Base-by-base conservation (phyloP, 768 basidiomycete genomes). In the Xerocomus brunneocitrinus region DNA sequence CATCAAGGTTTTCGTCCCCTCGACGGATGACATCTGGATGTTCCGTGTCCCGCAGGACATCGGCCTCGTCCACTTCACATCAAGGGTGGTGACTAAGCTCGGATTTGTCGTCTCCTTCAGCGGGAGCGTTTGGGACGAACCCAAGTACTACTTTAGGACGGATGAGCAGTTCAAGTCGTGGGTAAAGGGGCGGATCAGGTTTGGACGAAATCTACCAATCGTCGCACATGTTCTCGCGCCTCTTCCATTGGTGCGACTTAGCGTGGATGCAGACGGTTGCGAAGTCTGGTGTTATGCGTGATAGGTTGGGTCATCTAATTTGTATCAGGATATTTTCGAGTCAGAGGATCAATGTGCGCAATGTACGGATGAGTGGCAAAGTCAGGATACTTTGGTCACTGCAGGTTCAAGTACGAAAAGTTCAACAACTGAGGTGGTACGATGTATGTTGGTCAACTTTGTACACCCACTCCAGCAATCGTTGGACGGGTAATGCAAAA, bases 11-110 rank as follows among this genome's bases (percentile, higher is more conserved):
- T 68, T 70, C 41, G 71, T 74, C 8, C 72, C 72, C 34, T 62
- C 65, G 35, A 73, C 67, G 34, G 69, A 74, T 53, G 74, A 75
- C 53, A 65, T 73, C 50, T 75, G 74, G 74, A 69, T 61, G 57
- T 54, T 75, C 43, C 66, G 65, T 39, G 71, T 73, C 22, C 64
- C 73, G 19, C 64, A 64, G 44, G 57, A 64, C 49, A 58, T 68
- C 50, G 52, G 47, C 39, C 68, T 75, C 38, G 56, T 49, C n/a
- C 56, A 54, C 36, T 72, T 75, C 53, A 62, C 64, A 4, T 62
- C 63, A 22, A 66, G 47, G 48, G 72, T 74, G 31, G 56, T 58
- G 34, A 59, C 52, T 24, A 74, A 75, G 62, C 59, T 75, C n/a
- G 73, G 70, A 12, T 73, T 74, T 46, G 47, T 55, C 8, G 66